Percentiles rank a stretch among this genome's conserved stretches.
Conservation (phyloP, 2,329 filamentous ascomycete species). For the Fusarium coicis region DNA sequence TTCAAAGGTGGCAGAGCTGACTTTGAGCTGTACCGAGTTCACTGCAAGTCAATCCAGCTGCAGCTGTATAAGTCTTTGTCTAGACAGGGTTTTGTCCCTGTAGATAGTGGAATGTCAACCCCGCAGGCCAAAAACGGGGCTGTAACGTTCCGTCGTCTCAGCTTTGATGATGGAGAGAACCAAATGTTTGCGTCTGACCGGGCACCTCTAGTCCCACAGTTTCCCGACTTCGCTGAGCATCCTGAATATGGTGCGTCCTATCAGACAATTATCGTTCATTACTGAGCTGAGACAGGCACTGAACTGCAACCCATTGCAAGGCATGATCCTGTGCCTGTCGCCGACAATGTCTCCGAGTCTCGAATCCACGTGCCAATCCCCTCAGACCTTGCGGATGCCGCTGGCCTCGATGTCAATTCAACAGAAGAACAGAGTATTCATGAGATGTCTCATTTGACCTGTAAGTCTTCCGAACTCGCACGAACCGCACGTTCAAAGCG, state of each 20-base stretch:
- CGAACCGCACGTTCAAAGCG: too few species aligned
- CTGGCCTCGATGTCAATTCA: accelerated
- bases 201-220: not conserved
- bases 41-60: accelerated
- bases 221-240: accelerated
- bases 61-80: too few species aligned
- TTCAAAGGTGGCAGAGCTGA: accelerated
- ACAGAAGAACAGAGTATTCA: too few species aligned
- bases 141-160: not conserved
- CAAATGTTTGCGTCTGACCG: not conserved
- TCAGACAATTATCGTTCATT: accelerated
- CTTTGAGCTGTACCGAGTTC: accelerated
- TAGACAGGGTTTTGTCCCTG: not conserved
- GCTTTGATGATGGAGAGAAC: not conserved
- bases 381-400: not conserved
- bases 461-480: too few species aligned
- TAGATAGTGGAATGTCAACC: not conserved
- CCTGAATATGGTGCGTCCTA: accelerated
- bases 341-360: accelerated
- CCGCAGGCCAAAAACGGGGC: not conserved
- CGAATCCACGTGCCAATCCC: not conserved
- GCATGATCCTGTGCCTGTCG: too few species aligned
- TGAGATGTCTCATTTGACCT: too few species aligned
- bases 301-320: not conserved
- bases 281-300: not conserved